Base-by-base conservation (phyloP, 345 rosid species). In the Cochlearia excelsa region DNA sequence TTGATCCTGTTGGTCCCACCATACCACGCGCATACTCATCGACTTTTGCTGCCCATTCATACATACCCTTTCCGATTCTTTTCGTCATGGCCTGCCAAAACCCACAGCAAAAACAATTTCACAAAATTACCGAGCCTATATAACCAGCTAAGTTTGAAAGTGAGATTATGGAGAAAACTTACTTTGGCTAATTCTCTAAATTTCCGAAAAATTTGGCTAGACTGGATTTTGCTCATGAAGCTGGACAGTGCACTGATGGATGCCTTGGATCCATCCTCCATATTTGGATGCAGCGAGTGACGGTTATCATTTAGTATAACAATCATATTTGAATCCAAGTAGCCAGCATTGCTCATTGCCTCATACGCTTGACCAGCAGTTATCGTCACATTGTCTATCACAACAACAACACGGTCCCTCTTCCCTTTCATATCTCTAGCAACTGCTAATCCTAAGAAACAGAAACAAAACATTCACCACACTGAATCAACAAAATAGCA, bases 11-110 rank as follows among this genome's bases (percentile, higher is more conserved):
- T 48, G 98, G 96, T 73, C 98, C 96, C 27, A 91, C 74, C 95
- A 91, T 76, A 73, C 98, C 98, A 66, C 98, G 95, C 26, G 96
- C 92, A 77, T 84, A 91, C 80, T 91, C 96, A 70, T 91, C 98
- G 45, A 91, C 84, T 80, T 91, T 88, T 68, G 98, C 98, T 34
- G 96, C 96, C 80, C 83, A 79, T 66, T 86, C 96, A 66, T 91
- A 82, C 92, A 88, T 85, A 8, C 92, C 92, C 69, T 38, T 72
- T 62, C 95, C 95, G 4, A 91, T 84, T 67, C 69, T 84, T 76
- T 91, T 91, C 41, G 96, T 92, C 70, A 88, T 74, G 39, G 78
- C 98, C 96, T 84, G 54, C 59, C 37, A 74, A 62, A 9, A 35
- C 51, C 30, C 65, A 57, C 7, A 16, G 8, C 30, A 56, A 29